Evolutionary conservation across 1,139 yeast species (phyloP).

Genomic region (Suhomyces bolitotheri): DNA sequence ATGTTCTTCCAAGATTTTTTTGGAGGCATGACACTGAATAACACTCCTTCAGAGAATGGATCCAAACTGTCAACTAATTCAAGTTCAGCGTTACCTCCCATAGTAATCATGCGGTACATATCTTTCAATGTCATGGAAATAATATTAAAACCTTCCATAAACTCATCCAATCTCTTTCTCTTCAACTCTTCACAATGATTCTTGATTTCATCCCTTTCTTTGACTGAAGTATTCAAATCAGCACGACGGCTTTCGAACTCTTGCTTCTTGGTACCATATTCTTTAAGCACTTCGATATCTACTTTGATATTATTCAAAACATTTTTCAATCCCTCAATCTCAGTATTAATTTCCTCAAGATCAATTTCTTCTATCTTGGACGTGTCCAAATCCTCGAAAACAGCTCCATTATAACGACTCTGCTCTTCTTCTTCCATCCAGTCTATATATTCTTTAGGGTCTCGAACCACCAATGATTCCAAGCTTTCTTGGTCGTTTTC

Average conservation of each 20-base stretch:
- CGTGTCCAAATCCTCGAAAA: constrained; percentile 44
- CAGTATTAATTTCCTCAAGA: constrained; percentile 49
- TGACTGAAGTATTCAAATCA: constrained; percentile 69
- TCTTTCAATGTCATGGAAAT: constrained; percentile 89
- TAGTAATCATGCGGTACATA: constrained; percentile 97
- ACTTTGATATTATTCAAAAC: constrained; percentile 60
- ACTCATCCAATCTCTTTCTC: constrained; percentile 77
- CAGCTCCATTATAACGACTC: constrained; percentile 33
- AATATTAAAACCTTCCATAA: constrained; percentile 86
- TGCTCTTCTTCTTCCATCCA: constrained; percentile 51
- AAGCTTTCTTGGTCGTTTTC: constrained; percentile 41
- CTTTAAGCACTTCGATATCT: constrained; percentile 74
- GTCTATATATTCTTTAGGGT: constrained; percentile 48
- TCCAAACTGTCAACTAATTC: constrained; percentile 94
- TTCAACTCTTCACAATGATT: constrained; percentile 68
- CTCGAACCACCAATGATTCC: constrained; percentile 48
- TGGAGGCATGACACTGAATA: constrained; percentile 99
- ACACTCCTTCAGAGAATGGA: constrained; percentile 96
- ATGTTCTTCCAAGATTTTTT: constrained; percentile 97
- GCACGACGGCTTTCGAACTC: constrained; percentile 65
- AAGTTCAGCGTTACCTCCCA: constrained; percentile 98
- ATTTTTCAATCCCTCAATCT: constrained; percentile 57
- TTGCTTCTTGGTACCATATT: constrained; percentile 64
- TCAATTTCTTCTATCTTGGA: constrained; percentile 57
- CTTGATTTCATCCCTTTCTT: constrained; percentile 65